Evolutionary conservation across 176 grass and related monocot genomes (phyloP), one percentile per base, ranked within the genome.

Genomic region (Aegilops tauschii): DNA sequence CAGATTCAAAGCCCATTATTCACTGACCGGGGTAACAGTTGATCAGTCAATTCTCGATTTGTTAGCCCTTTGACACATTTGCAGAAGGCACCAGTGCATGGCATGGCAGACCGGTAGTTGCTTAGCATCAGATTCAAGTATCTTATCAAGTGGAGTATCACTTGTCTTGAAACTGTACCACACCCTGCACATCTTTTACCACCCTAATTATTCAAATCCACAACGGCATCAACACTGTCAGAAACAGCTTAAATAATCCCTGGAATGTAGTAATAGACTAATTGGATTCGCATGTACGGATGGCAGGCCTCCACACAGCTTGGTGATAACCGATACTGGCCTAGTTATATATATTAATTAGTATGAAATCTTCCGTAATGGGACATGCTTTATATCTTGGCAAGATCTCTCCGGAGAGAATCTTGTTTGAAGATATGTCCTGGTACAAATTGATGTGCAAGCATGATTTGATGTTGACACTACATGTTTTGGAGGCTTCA

Each of bases 381-480:
- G 4, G 29, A 12, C 32, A 31, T 65, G 64, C 28, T 44, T 69
- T 61, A 8, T n/a, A 12, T 29, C 39, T 62, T 88, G 65, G 68
- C 20, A 79, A 72, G 44, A 75, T 65, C 28, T 89, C 73, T 83
- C 14, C 23, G 56, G 70, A 42, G 44, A 66, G 79, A 82, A 82
- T 82, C 71, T 82, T 69, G 25, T 23, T 61, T 77, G 62, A 61
- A 82, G 71, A 88, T 77, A 52, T 77, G 71, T 35, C 71, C 63
- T 77, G 23, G 52, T 70, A 45, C 27, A 28, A 83, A 12, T 50
- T 65, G 77, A 65, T 68, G 54, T 83, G 30, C 13, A 65, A 76
- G 27, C 66, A 87, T 44, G 68, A 87, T 79, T 90, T 90, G 80
- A 65, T 66, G 59, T 83, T 69, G 49, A 76, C 31, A 77, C 52